Conservation (phyloP, 176 grass and related monocot genomes). For the Oryza australiensis region DNA sequence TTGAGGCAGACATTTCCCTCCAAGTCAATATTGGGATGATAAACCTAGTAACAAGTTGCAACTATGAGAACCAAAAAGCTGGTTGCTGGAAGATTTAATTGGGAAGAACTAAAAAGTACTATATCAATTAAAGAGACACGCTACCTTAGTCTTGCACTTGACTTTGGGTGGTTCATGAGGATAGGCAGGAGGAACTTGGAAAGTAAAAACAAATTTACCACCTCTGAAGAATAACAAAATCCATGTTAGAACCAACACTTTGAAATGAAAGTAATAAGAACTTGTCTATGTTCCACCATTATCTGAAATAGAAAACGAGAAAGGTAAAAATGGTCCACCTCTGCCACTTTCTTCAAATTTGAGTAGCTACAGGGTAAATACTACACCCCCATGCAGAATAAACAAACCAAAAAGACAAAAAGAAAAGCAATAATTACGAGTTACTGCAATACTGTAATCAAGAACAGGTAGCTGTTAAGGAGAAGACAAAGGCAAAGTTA, state of each 20-base stretch:
- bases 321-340: not conserved
- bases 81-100: not conserved
- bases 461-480: not conserved
- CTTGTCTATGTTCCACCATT: not conserved
- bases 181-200: constrained; percentile 69
- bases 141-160: constrained; percentile 87
- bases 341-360: not conserved
- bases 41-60: constrained; percentile 42
- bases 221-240: constrained; percentile 36
- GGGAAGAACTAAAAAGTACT: not conserved
- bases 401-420: not conserved
- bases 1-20: constrained; percentile 80
- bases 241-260: not conserved
- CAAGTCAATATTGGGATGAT: constrained; percentile 85
- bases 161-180: constrained; percentile 79
- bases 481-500: not conserved
- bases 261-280: not conserved
- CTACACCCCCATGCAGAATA: not conserved
- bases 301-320: not conserved
- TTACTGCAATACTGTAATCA: not conserved
- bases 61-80: not conserved
- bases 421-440: not conserved
- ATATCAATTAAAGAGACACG: not conserved
- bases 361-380: not conserved
- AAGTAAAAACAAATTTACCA: constrained; percentile 70